Evolutionary conservation across 2,329 filamentous ascomycete species (phyloP).

Genomic region (Cordyceps fumosorosea): DNA sequence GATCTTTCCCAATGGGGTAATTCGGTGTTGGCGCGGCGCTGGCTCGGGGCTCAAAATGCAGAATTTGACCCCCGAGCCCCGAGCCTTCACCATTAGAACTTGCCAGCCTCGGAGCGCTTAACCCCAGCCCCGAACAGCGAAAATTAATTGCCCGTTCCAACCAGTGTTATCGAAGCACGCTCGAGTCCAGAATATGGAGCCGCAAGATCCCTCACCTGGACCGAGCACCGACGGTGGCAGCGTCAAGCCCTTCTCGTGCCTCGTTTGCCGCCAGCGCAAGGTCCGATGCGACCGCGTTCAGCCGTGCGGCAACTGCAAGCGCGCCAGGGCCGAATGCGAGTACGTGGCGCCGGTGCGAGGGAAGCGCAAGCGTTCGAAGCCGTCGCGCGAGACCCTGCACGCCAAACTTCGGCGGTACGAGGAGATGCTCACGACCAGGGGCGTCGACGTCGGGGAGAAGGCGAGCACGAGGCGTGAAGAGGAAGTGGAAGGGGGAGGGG

Average conservation of each 20-base stretch:
- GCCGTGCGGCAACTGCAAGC: conserved; percentile 39
- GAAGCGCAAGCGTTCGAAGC: conserved; percentile 20
- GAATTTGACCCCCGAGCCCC: conserved; percentile 8
- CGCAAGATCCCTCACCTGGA: background rate
- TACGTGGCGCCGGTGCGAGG: conserved; percentile 25
- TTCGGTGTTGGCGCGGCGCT: background rate
- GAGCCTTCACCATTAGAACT: background rate
- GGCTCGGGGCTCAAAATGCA: conserved; percentile 9
- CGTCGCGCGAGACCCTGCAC: conserved; percentile 41
- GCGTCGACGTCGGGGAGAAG: background rate
- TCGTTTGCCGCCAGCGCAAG: conserved; percentile 32
- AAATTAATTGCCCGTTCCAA: background rate
- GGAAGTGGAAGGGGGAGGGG: too few relatives aligned
- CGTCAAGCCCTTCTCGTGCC: conserved; percentile 22
- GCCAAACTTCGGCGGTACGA: conserved; percentile 58
- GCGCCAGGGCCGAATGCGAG: conserved; percentile 29
- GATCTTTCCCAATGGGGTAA: background rate
- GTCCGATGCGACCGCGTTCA: conserved; percentile 35
- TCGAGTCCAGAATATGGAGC: background rate
- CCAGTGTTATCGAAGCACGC: background rate
- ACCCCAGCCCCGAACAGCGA: background rate
- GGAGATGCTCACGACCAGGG: conserved; percentile 12
- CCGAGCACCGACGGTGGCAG: background rate
- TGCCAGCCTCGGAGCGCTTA: background rate
- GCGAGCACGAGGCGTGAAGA: background rate